Conservation (phyloP, 2,329 filamentous ascomycete species). For the Aspergillus vadensis region DNA sequence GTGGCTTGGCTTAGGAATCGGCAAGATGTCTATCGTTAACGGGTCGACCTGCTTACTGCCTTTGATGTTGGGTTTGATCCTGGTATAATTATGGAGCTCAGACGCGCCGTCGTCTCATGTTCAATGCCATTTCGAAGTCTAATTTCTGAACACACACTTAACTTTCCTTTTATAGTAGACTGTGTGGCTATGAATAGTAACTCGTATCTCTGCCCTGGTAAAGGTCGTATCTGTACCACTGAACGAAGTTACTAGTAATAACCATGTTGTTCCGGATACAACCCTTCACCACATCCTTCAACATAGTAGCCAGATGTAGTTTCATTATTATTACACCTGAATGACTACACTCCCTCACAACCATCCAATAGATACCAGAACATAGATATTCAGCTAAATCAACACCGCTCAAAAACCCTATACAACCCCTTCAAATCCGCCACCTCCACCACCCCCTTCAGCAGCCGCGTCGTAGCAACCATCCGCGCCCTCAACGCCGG, state of each 20-base stretch:
- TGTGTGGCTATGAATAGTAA: no score
- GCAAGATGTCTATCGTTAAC: not conserved
- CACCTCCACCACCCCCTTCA: slow-evolving; percentile 79
- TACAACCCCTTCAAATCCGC: slow-evolving; percentile 92
- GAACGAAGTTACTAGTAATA: no score
- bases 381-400: slow-evolving; percentile 25
- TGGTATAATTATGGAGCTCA: not conserved
- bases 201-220: no score
- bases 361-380: not conserved
- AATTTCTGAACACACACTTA: not conserved
- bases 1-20: not conserved
- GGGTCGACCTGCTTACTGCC: not conserved
- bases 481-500: slow-evolving; percentile 82
- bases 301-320: not conserved
- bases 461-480: slow-evolving; percentile 75
- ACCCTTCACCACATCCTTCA: not conserved
- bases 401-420: slow-evolving; percentile 92
- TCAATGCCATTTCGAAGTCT: not conserved
- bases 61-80: not conserved
- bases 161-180: no score
- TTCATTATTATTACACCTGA: not conserved
- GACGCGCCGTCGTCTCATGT: not conserved
- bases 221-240: no score
- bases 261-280: no score
- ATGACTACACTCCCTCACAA: not conserved